phyloP scores from a whole-genome alignment of 2,329 filamentous ascomycete species.

The Zasmidium angulare region DNA sequence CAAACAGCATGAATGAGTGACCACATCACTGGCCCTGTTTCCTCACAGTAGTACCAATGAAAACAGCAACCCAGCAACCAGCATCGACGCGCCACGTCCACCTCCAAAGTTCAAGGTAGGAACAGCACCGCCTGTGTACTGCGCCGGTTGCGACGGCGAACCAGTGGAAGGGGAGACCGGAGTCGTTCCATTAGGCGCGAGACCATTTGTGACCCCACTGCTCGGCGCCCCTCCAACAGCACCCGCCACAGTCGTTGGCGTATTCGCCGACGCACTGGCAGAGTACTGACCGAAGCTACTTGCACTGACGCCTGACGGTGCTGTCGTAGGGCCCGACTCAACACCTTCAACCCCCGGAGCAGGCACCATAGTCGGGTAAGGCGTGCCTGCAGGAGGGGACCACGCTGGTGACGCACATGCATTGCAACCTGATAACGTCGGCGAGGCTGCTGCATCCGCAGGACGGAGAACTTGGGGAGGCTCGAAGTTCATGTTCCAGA shows the following conservation, averaged over 20 bases:
- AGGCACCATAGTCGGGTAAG: constrained; percentile 2
- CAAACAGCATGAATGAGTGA: not conserved
- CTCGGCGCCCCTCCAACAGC: not conserved
- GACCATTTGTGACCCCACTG: not conserved
- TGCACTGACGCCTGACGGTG: not conserved
- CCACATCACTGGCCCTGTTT: not conserved
- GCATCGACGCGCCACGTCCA: not conserved
- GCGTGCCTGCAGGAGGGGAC: not conserved
- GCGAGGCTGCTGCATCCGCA: not conserved
- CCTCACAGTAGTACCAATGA: not conserved
- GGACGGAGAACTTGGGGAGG: constrained; percentile 3
- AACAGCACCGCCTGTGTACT: not conserved
- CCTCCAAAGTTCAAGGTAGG: not conserved
- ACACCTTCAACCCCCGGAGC: not conserved
- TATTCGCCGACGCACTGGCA: not conserved
- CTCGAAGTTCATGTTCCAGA: constrained; percentile 9
- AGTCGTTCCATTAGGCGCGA: not conserved
- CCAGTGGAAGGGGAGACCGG: not conserved
- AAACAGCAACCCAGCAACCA: not conserved
- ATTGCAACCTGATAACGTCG: not conserved
- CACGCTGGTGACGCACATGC: not conserved
- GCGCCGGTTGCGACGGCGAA: not conserved
- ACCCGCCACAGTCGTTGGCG: not conserved
- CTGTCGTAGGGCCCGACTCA: not conserved
- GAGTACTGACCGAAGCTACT: constrained; percentile 4